Evolutionary conservation across 441 rosid genomes (phyloP), one percentile per base, ranked within the genome.

Genomic region (Corymbia citriodora): DNA sequence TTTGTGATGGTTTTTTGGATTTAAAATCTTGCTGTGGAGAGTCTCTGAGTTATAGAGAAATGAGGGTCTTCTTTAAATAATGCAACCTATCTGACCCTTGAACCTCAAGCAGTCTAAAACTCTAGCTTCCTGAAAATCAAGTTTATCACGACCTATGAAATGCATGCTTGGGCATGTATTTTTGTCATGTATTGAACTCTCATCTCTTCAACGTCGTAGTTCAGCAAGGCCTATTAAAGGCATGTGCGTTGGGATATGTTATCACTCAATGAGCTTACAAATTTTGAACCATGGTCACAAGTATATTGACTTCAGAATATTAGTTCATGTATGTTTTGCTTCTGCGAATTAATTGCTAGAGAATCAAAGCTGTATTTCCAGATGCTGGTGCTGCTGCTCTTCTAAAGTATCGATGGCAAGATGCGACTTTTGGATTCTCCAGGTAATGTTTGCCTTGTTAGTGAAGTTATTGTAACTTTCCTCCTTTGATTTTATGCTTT

Each of bases 321-420:
- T 74, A 74, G 88, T n/a, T 91, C 87, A 25, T 74, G 15, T 87
- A 63, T 87, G 19, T 49, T 65, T 72, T 92, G 55, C 83, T 74
- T 74, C 65, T 87, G 25, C 92, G 74, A 55, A 81, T 89, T 89
- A 48, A 54, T 89, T 90, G 90, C 91, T 91, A 97, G 99, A 97
- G 94, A 91, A 93, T 98, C 89, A 96, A 94, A 97, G 99, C 99
- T 33, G 94, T 98, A 91, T 98, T 96, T 94, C 99, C 99, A n/a
- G 99, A 97, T 94, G 98, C 99, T 92, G 99, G 99, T 90, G 98
- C 99, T 88, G 98, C 99, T 87, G 99, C 99, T 33, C 94, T 97
- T 93, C 95, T 98, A 88, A 94, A 97, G 92, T 97, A 98, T 93
- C 90, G 57, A 89, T 97, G 99, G 99, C 94, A 96, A 90, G 99